These are phyloP conservation scores for Fusarium phyllophilum DNA, from an alignment of 2,329 filamentous ascomycete species.

Conservation along the genomic window DNA sequence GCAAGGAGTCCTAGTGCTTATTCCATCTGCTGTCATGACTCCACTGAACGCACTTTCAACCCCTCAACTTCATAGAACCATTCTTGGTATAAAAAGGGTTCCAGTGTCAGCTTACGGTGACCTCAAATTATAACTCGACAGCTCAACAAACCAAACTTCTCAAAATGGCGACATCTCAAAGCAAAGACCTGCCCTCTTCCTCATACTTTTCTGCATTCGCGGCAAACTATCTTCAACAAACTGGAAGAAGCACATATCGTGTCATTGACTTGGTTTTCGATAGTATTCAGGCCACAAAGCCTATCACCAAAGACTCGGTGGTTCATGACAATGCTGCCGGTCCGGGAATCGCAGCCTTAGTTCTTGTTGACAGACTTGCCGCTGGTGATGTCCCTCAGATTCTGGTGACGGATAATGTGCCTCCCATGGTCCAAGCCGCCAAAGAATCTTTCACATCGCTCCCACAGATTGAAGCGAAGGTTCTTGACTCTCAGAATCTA, in stretches of 20 bases:
- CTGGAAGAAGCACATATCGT: conserved; percentile 44
- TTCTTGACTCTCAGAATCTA: conserved; percentile 38
- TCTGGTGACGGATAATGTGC: conserved; percentile 34
- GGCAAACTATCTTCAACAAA: conserved; percentile 41
- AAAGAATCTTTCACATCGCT: conserved; percentile 17
- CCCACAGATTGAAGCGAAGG: conserved; percentile 7
- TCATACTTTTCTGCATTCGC: conserved; percentile 44
- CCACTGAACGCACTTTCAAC: background rate
- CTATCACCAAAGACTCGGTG: conserved; percentile 39
- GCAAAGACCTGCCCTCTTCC: conserved; percentile 21
- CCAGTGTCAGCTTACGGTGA: background rate
- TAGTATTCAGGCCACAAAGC: conserved; percentile 25
- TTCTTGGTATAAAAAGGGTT: background rate
- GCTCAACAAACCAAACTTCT: background rate
- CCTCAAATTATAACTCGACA: background rate
- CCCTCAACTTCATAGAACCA: background rate
- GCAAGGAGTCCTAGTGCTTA: background rate
- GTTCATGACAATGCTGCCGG: conserved; percentile 50
- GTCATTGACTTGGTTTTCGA: conserved; percentile 31
- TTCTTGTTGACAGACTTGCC: conserved; percentile 29
- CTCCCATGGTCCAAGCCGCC: conserved; percentile 30
- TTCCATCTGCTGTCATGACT: background rate
- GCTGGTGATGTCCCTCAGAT: conserved; percentile 4
- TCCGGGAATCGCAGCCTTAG: conserved; percentile 45
- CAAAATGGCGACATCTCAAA: conserved; percentile 19